These are phyloP conservation scores for Trichocladium uniseriatum DNA, from an alignment of 495 filamentous ascomycete genomes.

Conservation along the genomic window DNA sequence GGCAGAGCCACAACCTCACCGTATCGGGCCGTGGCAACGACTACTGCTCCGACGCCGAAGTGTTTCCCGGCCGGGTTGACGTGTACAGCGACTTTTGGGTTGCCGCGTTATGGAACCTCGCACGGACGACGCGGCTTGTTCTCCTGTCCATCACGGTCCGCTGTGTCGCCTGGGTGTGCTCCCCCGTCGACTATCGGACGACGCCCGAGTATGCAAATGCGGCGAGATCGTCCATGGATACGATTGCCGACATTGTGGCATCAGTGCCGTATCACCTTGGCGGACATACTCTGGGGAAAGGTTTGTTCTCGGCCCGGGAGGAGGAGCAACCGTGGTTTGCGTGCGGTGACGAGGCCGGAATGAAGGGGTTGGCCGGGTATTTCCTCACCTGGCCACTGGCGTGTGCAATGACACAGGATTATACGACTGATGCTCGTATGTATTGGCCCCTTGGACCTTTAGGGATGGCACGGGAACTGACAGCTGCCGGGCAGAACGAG, in stretches of 20 bases:
- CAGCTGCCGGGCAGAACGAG: slow-evolving; percentile 21
- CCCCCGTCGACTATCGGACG: slow-evolving; percentile 43
- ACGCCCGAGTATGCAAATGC: slow-evolving; percentile 44
- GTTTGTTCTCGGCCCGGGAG: slow-evolving; percentile 13
- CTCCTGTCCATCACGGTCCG: slow-evolving; percentile 37
- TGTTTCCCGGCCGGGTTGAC: slow-evolving; percentile 44
- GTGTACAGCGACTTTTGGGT: slow-evolving; percentile 44
- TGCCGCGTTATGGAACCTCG: slow-evolving; percentile 39
- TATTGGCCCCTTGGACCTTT: background rate
- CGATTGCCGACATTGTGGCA: slow-evolving; percentile 42
- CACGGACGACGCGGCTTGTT: slow-evolving; percentile 37
- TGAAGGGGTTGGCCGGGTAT: slow-evolving; percentile 41
- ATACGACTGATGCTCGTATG: slow-evolving; percentile 36
- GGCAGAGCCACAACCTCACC: no score
- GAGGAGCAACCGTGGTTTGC: slow-evolving; percentile 26
- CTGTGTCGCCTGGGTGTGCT: slow-evolving; percentile 43
- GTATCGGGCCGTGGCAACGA: slow-evolving; percentile 26
- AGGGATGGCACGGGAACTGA: background rate
- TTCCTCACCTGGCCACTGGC: slow-evolving; percentile 32
- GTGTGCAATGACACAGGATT: slow-evolving; percentile 38
- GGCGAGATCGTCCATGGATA: slow-evolving; percentile 30
- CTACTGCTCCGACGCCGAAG: slow-evolving; percentile 35
- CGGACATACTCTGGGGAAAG: slow-evolving; percentile 29
- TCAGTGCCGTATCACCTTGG: slow-evolving; percentile 45
- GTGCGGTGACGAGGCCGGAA: slow-evolving; percentile 28